Evolutionary conservation across 495 filamentous ascomycete species (phyloP).

Genomic region (Penicillium parvum): DNA sequence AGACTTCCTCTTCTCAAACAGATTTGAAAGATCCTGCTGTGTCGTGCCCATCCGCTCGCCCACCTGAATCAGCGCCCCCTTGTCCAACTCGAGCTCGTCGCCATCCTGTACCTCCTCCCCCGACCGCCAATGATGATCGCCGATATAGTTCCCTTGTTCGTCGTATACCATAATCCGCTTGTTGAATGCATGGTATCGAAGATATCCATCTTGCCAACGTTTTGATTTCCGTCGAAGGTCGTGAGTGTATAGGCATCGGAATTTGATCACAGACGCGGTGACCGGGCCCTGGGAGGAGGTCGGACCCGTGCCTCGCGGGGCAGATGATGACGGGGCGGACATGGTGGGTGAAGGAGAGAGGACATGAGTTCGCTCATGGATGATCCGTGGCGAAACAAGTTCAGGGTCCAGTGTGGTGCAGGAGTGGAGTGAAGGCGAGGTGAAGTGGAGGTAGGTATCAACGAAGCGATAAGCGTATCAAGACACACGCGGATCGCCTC

Average conservation of each 20-base stretch:
- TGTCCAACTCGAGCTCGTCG: slow-evolving; percentile 77
- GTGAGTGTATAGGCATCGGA: slow-evolving; percentile 77
- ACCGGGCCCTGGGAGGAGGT: slow-evolving; percentile 43
- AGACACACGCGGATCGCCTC: neutral
- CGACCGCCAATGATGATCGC: slow-evolving; percentile 77
- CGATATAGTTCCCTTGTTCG: slow-evolving; percentile 69
- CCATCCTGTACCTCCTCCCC: slow-evolving; percentile 62
- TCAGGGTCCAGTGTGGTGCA: neutral
- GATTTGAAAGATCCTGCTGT: slow-evolving; percentile 69
- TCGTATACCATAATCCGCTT: slow-evolving; percentile 90
- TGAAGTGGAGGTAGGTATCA: neutral
- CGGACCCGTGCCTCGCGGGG: slow-evolving; percentile 23
- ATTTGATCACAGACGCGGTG: slow-evolving; percentile 75
- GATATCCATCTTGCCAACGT: slow-evolving; percentile 86
- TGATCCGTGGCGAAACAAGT: neutral
- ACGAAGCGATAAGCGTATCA: neutral
- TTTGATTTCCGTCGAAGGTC: slow-evolving; percentile 85
- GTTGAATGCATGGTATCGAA: slow-evolving; percentile 88
- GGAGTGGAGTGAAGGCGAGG: neutral
- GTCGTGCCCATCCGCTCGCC: slow-evolving; percentile 64
- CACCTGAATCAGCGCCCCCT: slow-evolving; percentile 73
- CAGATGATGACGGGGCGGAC: slow-evolving; percentile 27
- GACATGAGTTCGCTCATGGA: neutral
- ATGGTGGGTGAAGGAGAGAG: slow-evolving; percentile 16
- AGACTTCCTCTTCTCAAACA: slow-evolving; percentile 59